Percentiles rank a stretch among this genome's conserved stretches.
Conservation (phyloP, 768 basidiomycete genomes). For the Macrolepiota albuminosa region DNA sequence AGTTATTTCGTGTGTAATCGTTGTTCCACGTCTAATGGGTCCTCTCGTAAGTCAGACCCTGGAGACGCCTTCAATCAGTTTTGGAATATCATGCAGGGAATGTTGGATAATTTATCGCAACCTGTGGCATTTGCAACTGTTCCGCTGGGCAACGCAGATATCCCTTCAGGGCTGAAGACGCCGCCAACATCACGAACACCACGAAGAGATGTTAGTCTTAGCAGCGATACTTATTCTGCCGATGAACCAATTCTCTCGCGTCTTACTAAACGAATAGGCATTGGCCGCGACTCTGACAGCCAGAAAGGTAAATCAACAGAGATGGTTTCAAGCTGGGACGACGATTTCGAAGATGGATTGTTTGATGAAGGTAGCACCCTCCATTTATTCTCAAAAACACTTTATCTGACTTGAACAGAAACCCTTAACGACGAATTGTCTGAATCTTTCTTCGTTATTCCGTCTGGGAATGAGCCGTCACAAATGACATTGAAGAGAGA, state of each 20-base stretch:
- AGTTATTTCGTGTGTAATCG: slow-evolving; percentile 20
- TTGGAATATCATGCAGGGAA: slow-evolving; percentile 84
- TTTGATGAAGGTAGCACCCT: slow-evolving; percentile 54
- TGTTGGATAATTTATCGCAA: slow-evolving; percentile 83
- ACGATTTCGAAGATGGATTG: slow-evolving; percentile 60
- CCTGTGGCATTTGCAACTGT: slow-evolving; percentile 82
- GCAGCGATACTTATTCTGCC: slow-evolving; percentile 58
- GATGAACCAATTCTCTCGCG: slow-evolving; percentile 61
- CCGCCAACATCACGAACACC: slow-evolving; percentile 22
- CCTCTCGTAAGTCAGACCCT: slow-evolving; percentile 57
- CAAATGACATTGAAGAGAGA: slow-evolving; percentile 55
- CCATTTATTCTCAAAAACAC: neutral
- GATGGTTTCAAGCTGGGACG: slow-evolving; percentile 23
- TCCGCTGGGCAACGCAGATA: slow-evolving; percentile 51
- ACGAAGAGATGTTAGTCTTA: slow-evolving; percentile 47
- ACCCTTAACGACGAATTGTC: slow-evolving; percentile 60
- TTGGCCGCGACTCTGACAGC: slow-evolving; percentile 26
- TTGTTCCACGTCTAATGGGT: slow-evolving; percentile 6
- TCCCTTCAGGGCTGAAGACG: slow-evolving; percentile 21
- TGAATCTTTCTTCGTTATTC: slow-evolving; percentile 76
- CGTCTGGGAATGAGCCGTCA: slow-evolving; percentile 52
- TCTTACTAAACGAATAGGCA: slow-evolving; percentile 48
- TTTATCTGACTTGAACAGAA: slow-evolving; percentile 6
- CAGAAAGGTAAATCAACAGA: slow-evolving; percentile 12
- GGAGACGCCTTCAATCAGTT: slow-evolving; percentile 87